A percentile compares a stretch with the other conserved stretches of the same genome.
Conservation (phyloP, 1,284 basidiomycete species). For the Volvariella volvacea region DNA sequence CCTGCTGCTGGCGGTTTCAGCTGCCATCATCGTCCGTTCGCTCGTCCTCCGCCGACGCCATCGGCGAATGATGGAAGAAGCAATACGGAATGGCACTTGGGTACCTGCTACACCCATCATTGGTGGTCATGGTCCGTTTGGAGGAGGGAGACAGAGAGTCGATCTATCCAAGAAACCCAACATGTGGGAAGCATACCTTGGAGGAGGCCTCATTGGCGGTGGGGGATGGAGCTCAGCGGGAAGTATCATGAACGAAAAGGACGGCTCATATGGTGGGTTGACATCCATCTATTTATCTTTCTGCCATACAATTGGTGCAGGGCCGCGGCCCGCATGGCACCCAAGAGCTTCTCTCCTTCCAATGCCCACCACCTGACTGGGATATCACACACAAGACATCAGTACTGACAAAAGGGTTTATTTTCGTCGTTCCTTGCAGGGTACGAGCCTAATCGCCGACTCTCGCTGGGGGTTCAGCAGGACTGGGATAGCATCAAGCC, state of each 20-base stretch:
- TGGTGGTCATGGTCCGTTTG: slow-evolving; percentile 8
- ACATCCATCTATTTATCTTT: too few relatives aligned
- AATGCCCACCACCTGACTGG: too few relatives aligned
- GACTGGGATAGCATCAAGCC: slow-evolving; percentile 35
- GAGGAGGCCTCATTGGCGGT: slow-evolving; percentile 6
- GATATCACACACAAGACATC: too few relatives aligned
- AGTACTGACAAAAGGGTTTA: too few relatives aligned
- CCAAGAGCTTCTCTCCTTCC: too few relatives aligned
- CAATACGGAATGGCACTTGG: slow-evolving; percentile 57
- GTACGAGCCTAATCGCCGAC: too few relatives aligned
- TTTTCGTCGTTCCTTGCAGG: too few relatives aligned
- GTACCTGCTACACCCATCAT: slow-evolving; percentile 27
- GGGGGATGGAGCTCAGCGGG: slow-evolving; percentile 7
- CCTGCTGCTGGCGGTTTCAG: slow-evolving; percentile 57
- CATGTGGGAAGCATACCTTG: slow-evolving; percentile 41
- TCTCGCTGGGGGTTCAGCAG: not conserved
- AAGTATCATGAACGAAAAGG: slow-evolving; percentile 9
- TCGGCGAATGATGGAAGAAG: slow-evolving; percentile 48
- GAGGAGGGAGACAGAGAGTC: slow-evolving; percentile 18
- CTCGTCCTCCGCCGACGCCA: slow-evolving; percentile 51
- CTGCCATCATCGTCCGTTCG: slow-evolving; percentile 55
- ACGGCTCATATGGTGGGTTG: not conserved
- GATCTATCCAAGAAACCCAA: slow-evolving; percentile 41
- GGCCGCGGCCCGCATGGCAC: too few relatives aligned
- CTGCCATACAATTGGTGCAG: too few relatives aligned